Conservation (phyloP, 2,329 filamentous ascomycete genomes). For the Clonostachys byssicola region DNA sequence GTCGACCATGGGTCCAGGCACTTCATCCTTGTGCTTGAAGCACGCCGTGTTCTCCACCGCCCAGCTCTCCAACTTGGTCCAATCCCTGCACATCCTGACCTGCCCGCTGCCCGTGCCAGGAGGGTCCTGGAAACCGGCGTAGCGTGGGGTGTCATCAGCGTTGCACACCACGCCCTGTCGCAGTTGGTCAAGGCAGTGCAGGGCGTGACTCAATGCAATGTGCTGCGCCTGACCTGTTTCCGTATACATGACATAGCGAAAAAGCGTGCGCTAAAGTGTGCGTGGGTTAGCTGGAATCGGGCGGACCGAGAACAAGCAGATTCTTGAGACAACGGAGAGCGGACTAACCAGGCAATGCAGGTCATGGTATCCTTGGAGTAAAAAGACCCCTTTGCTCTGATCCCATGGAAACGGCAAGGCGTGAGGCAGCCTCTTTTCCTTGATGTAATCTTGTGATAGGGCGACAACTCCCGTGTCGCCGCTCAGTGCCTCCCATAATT, state of each 20-base stretch:
- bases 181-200: slow-evolving; percentile 18
- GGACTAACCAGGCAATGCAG: slow-evolving; percentile 18
- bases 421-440: slow-evolving; percentile 7
- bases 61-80: slow-evolving; percentile 15
- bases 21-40: slow-evolving; percentile 1
- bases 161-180: slow-evolving; percentile 19
- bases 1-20: neutral
- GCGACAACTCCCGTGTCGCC: slow-evolving; percentile 12
- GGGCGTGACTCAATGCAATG: slow-evolving; percentile 2
- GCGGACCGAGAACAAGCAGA: no score
- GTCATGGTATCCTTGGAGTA: slow-evolving; percentile 19
- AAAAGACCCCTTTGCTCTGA: slow-evolving; percentile 15
- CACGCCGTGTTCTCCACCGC: slow-evolving; percentile 9
- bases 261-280: no score
- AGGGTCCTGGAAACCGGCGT: slow-evolving; percentile 8
- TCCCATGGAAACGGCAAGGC: slow-evolving; percentile 23
- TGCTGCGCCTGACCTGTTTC: neutral
- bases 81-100: slow-evolving; percentile 16
- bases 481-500: no score
- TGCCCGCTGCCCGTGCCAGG: slow-evolving; percentile 11
- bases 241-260: no score
- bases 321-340: slow-evolving; percentile 6
- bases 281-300: no score
- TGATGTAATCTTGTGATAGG: slow-evolving; percentile 9
- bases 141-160: slow-evolving; percentile 20